A percentile compares a stretch with the other conserved stretches of the same genome.
These are phyloP conservation scores for Aspergillus nanangensis DNA, from an alignment of 495 filamentous ascomycete species.

Conservation along the genomic window DNA sequence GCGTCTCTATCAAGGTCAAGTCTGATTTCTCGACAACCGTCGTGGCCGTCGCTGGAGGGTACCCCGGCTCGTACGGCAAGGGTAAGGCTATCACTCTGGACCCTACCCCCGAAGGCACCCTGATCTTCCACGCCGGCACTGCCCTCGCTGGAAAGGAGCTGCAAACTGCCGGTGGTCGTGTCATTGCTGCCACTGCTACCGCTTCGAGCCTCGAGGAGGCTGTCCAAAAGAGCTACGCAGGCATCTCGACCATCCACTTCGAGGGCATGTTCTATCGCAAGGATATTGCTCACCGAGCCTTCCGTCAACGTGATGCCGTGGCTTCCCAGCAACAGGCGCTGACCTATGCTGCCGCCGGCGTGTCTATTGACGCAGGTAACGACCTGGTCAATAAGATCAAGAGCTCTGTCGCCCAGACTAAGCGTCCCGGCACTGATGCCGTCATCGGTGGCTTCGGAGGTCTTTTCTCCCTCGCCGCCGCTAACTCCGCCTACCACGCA, in stretches of 20 bases:
- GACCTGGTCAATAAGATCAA: constrained; percentile 88
- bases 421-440: constrained; percentile 78
- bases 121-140: constrained; percentile 94
- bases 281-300: constrained; percentile 78
- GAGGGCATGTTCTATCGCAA: constrained; percentile 87
- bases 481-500: constrained; percentile 60
- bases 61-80: constrained; percentile 84
- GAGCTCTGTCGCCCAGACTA: constrained; percentile 70
- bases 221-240: constrained; percentile 76
- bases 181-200: constrained; percentile 82
- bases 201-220: constrained; percentile 73
- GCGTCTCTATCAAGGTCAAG: constrained; percentile 62
- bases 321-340: constrained; percentile 46
- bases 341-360: constrained; percentile 90
- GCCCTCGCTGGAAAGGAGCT: constrained; percentile 56
- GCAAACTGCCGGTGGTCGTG: constrained; percentile 77
- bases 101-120: constrained; percentile 45
- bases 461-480: constrained; percentile 72
- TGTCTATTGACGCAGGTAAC: constrained; percentile 90
- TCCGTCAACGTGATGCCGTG: constrained; percentile 37
- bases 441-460: constrained; percentile 95
- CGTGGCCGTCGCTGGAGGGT: constrained; percentile 90
- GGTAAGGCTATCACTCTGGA: constrained; percentile 67
- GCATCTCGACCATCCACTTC: constrained; percentile 75
- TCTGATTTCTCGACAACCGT: constrained; percentile 78